Evolutionary conservation across 2,329 filamentous ascomycete genomes (phyloP).

Genomic region (Fusarium sp.): DNA sequence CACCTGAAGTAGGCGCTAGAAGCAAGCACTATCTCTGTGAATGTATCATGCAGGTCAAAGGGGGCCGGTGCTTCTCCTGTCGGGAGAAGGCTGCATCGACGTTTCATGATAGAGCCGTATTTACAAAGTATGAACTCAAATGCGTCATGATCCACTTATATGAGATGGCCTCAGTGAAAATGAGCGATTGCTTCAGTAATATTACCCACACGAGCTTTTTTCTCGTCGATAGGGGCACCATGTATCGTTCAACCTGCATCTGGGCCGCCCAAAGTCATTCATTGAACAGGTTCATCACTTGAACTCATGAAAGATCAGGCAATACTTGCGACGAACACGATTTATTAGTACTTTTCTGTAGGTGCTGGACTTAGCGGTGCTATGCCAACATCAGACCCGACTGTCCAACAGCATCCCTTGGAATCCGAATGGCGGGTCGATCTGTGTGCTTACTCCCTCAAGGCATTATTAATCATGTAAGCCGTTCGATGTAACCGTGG

Average conservation of each 20-base stretch:
- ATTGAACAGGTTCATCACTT: no score
- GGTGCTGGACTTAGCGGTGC: neutral
- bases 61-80: neutral
- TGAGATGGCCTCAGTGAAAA: no score
- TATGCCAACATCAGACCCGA: neutral
- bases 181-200: no score
- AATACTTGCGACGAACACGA: no score
- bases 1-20: neutral
- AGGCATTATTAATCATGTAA: neutral
- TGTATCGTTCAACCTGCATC: no score
- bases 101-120: no score
- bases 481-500: neutral
- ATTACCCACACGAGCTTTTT: no score
- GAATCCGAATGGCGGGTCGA: neutral
- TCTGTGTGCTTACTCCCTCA: neutral
- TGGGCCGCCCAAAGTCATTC: no score
- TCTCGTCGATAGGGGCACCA: no score
- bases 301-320: no score
- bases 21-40: neutral
- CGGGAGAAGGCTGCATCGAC: neutral
- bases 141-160: no score
- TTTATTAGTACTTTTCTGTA: neutral
- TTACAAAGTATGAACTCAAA: no score
- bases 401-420: neutral
- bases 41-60: neutral